Conservation (phyloP, 169 alveolate species). For the Plasmodium coatneyi region DNA sequence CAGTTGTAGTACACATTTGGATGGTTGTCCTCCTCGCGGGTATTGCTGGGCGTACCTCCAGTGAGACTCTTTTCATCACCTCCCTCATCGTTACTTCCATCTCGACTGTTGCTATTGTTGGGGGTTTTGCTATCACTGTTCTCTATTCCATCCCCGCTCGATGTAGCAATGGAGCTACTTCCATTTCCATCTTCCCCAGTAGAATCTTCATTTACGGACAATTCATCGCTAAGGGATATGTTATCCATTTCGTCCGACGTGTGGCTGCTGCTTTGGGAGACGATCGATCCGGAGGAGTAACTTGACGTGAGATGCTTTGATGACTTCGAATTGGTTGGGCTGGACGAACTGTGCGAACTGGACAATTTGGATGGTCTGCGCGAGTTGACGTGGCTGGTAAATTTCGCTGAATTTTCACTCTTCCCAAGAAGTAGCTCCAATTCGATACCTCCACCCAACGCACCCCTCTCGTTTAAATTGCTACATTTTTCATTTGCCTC, state of each 20-base stretch:
- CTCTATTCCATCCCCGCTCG: neutral
- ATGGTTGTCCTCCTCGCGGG: neutral
- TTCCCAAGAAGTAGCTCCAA: neutral
- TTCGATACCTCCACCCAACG: neutral
- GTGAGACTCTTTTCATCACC: neutral
- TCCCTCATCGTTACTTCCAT: neutral
- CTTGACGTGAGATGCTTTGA: neutral
- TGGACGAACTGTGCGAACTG: neutral
- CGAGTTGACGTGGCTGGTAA: neutral
- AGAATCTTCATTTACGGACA: neutral
- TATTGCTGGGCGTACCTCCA: neutral
- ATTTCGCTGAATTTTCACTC: neutral
- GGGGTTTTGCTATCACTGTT: neutral
- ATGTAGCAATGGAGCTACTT: neutral
- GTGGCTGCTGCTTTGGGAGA: neutral
- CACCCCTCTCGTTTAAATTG: neutral
- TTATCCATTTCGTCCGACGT: constrained; percentile 19
- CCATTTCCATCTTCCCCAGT: neutral
- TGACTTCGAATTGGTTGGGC: neutral
- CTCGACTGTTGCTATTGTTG: neutral
- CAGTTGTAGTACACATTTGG: constrained; percentile 26
- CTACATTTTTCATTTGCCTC: constrained; percentile 27
- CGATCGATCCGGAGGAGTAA: neutral
- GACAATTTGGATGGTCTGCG: neutral
- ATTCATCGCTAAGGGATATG: constrained; percentile 18